Evolutionary conservation across 2,329 filamentous ascomycete species (phyloP), one percentile per base, ranked within the genome.

Genomic region (Graphium sp.): DNA sequence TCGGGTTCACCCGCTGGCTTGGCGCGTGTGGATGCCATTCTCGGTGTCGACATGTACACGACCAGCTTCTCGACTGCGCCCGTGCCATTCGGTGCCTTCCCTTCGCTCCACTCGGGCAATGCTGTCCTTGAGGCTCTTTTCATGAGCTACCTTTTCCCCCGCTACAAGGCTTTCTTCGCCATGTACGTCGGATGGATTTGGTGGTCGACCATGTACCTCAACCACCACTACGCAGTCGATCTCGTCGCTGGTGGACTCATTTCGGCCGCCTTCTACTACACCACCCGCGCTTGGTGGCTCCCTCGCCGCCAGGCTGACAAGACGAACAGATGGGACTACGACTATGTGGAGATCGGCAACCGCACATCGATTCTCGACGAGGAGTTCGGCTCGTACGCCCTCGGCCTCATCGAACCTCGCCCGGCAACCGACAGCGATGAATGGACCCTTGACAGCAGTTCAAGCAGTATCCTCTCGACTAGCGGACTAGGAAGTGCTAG

Each of bases 151-250:
- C 74, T 81, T 48, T 94, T 95, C 61, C 87, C 87, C 5, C 73
- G 71, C 35, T 66, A 91, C 39, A 74, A 79, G 39, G 72, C 76
- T 9, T 54, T 89, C 30, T 92, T 91, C 53, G 67, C 85, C 37
- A 62, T 68, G 37, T 95, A 94, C 52, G 78, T 79, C 24, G 67
- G 79, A 47, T 94, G 87, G 87, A 74, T 94, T 43, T 94, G 84
- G 81, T 95, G 87, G 84, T 80, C 85, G 9, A 95, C 87, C 40
- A 93, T 95, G 83, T 94, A 95, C 48, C 69, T 95, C 29, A 91
- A 82, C 44, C 87, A 95, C 54, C 87, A 95, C 57, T 95, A 95
- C 48, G 87, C 85, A 18, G 79, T 95, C 22, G 87, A 95, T 50
- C 62, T 95, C 28, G 82, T 94, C 16, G 82, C 70, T 20, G 87